Conservation (phyloP, 208 protist genomes). For the Tritrichomonas musculus region DNA sequence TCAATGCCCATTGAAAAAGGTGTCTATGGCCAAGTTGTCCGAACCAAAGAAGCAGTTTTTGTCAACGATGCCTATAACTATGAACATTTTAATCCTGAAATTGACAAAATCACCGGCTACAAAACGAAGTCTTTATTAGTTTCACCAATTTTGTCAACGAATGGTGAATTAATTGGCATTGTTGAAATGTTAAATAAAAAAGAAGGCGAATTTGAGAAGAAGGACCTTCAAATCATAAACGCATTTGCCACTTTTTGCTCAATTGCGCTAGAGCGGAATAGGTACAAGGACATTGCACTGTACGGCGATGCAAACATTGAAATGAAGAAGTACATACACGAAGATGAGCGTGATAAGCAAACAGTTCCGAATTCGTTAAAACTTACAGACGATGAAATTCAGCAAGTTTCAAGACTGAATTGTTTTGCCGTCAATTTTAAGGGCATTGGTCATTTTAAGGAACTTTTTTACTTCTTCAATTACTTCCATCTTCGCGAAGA, state of each 20-base stretch:
- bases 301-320: background rate
- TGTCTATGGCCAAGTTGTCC: background rate
- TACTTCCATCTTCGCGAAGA: background rate
- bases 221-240: background rate
- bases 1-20: background rate
- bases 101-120: background rate
- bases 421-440: background rate
- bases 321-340: background rate
- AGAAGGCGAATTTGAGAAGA: background rate
- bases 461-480: conserved; percentile 15
- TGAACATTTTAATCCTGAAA: background rate
- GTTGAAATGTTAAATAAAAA: conserved; percentile 8
- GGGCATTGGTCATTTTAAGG: background rate
- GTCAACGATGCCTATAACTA: background rate
- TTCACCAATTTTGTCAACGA: background rate
- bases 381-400: background rate
- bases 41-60: background rate
- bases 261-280: background rate
- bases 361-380: background rate
- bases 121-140: background rate
- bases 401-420: background rate
- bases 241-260: background rate
- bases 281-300: background rate
- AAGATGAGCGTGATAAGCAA: background rate
- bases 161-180: background rate